Evolutionary conservation across 75 land plant genomes (phyloP).

Genomic region (Picea sitchensis): DNA sequence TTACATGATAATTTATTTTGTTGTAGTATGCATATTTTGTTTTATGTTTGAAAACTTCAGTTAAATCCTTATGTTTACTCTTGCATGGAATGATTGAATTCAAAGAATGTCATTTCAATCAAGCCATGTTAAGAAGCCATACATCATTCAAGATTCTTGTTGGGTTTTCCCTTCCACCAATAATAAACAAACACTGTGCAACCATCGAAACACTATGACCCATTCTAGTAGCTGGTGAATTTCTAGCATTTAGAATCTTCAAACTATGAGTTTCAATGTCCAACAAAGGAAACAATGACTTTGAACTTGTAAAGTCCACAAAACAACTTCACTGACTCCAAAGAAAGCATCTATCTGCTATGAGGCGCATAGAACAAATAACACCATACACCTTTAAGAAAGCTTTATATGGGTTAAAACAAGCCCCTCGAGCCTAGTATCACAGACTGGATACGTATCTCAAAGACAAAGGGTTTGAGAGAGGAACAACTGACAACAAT

Average conservation of each 20-base stretch:
- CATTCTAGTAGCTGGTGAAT: slow-evolving; percentile 58
- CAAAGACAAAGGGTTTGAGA: no score
- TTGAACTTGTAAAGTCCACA: slow-evolving; percentile 4
- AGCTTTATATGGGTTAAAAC: no score
- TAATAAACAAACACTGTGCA: slow-evolving; percentile 57
- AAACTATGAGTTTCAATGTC: slow-evolving; percentile 38
- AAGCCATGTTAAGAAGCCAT: slow-evolving; percentile 48
- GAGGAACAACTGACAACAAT: no score
- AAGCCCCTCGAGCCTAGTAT: no score
- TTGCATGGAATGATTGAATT: slow-evolving; percentile 59
- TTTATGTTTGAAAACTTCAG: no score
- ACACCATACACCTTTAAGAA: no score
- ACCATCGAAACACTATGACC: slow-evolving; percentile 69
- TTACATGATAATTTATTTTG: no score
- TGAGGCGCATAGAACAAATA: no score
- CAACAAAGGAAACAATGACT: slow-evolving; percentile 54
- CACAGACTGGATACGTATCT: no score
- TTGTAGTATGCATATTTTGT: no score
- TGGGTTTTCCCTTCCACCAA: slow-evolving; percentile 89
- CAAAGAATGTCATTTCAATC: slow-evolving; percentile 40
- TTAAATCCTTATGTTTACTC: slow-evolving; percentile 5
- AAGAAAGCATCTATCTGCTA: no score
- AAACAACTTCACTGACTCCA: slow-evolving; percentile 86
- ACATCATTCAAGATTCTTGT: slow-evolving; percentile 63
- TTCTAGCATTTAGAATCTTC: slow-evolving; percentile 22